Base-by-base conservation (phyloP, 148 eudicot species). In the Rhododendron henanense region DNA sequence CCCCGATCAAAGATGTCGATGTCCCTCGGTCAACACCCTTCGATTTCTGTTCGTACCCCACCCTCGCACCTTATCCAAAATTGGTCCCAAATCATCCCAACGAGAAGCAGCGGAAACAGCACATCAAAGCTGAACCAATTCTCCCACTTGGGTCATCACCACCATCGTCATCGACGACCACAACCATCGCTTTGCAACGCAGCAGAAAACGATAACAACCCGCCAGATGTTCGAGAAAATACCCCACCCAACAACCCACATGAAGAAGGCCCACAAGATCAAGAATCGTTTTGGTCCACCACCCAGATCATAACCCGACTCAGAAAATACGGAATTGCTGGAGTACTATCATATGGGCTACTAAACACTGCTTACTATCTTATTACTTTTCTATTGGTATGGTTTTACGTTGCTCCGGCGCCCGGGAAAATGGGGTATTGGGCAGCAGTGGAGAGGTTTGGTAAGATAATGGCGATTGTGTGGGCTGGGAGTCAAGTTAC, bases 401-500 rank as follows among this genome's bases (percentile, higher is more conserved):
- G 87, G 87, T 79, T 97, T 83, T 95, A 93, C 85, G 90, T 94
- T 86, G 88, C 97, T 86, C 98, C 99, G 14, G 95, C 93, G 28
- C 98, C 98, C 77, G 96, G 91, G 35, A 95, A 83, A 88, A 91
- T 95, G 96, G 99, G 98, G 83, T 97, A 92, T 87, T 89, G 89
- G 79, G 95, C 94, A 71, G 96, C 98, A 55, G 96, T 82, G 74
- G 85, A 93, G 87, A 94, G 94, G 91, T 97, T 97, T 90, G 87
- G 95, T 59, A 93, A 97, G 88, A 89, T 97, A 83, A 93, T 97
- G 98, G 99, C 98, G 87, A 94, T 96, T 97, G 99, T 97, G 63
- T 97, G 98, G 99, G 98, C 98, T 55, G 99, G 99, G 88, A 96
- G 99, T 87, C 98, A 96, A 90, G 96, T 95, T 33, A 96, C 99